Evolutionary conservation across 805 yeast species (phyloP), one percentile per base, ranked within the genome.

Genomic region (Schwanniomyces yamadae): DNA sequence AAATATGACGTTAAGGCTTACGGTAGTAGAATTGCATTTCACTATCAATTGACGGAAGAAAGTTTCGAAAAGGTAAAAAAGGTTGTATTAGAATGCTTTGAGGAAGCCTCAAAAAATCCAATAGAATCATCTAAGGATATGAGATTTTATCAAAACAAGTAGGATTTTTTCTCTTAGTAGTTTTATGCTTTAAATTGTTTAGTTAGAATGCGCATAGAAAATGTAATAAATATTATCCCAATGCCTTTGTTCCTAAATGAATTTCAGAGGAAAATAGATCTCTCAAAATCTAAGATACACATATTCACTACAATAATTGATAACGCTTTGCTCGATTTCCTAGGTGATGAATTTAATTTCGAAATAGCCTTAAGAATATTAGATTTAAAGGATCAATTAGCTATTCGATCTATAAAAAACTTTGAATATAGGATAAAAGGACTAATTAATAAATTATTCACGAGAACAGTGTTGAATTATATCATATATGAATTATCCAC

Each of bases 1-100:
- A 77, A 84, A 50, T 68, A 81, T 52, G 75, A 77, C 32, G 71
- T 90, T 38, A 80, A 75, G 48, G 60, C 83, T 24, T 73, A 74
- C 75, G 88, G 89, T 33, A 80, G 80, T 34, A 75, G 96, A 53
- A 61, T 90, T 30, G 87, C 95, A 1, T 82, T 89, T 71, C 95
- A 87, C 66, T 84, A 57, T 46, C 73, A 66, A 42, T 39, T 55
- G 23, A 51, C 59, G 23, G 42, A 54, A 12, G 59, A 57, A 19
- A 50, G 63, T 19, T 61, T 64, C 26, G 63, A 59, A 29, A 45
- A 37, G 19, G 33, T 57, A 32, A 82, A 82, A 50, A 52, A 55
- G 30, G 82, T 82, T 2, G 60, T 84, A 13, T 50, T 66, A 23
- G 88, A 82, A 53, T 69, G 83, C 23, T 71, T 62, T 48, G 71